A percentile compares a stretch with the other conserved stretches of the same genome.
Evolutionary conservation across 768 basidiomycete genomes (phyloP).

Genomic region (Rhizopogon vulgaris): DNA sequence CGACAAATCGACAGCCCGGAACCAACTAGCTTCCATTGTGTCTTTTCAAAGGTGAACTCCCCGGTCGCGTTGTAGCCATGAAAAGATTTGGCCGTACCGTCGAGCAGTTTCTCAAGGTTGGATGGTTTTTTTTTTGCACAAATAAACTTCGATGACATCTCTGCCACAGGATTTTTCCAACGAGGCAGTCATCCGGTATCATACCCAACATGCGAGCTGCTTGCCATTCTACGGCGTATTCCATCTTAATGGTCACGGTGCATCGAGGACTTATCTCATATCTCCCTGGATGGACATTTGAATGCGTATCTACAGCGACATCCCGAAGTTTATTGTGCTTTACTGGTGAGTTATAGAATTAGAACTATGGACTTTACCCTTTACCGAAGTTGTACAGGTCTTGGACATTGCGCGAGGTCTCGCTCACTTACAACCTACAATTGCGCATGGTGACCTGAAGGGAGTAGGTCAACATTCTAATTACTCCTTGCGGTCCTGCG

Average conservation of each 20-base stretch:
- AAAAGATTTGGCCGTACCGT: slow-evolving; percentile 21
- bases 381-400: slow-evolving; percentile 21
- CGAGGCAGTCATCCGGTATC: slow-evolving; percentile 27
- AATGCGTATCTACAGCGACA: slow-evolving; percentile 22
- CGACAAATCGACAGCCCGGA: slow-evolving; percentile 8
- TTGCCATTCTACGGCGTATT: slow-evolving; percentile 25
- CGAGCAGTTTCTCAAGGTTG: slow-evolving; percentile 21
- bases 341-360: slow-evolving; percentile 22
- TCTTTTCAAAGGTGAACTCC: slow-evolving; percentile 23
- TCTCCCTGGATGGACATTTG: slow-evolving; percentile 27
- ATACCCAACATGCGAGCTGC: slow-evolving; percentile 22
- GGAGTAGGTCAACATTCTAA: slow-evolving; percentile 30
- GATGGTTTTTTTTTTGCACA: slow-evolving; percentile 5
- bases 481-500: slow-evolving; percentile 18
- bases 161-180: slow-evolving; percentile 21
- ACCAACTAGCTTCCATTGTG: slow-evolving; percentile 17
- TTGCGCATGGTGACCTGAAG: slow-evolving; percentile 39
- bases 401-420: slow-evolving; percentile 32
- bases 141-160: slow-evolving; percentile 11
- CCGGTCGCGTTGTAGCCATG: slow-evolving; percentile 23
- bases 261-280: slow-evolving; percentile 13
- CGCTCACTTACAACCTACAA: slow-evolving; percentile 32
- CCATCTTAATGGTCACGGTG: slow-evolving; percentile 4
- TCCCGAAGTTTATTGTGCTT: slow-evolving; percentile 21
- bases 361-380: neutral